Conservation (phyloP, 1,284 basidiomycete species). For the Microstroma glucosiphilum region DNA sequence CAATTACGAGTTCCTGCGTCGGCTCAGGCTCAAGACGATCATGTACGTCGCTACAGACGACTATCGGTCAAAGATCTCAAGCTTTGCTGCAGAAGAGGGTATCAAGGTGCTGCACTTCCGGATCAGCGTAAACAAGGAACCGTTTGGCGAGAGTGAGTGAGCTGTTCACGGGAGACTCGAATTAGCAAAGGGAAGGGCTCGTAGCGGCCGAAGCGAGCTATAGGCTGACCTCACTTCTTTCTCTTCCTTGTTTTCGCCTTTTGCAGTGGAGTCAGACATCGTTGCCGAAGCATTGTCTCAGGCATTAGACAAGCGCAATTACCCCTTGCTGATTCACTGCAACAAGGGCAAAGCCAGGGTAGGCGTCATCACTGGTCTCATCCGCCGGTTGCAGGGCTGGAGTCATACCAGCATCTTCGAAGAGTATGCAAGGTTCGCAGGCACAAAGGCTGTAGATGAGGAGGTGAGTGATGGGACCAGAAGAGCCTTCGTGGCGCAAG, state of each 20-base stretch:
- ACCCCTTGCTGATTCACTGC: slow-evolving; percentile 47
- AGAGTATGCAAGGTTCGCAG: slow-evolving; percentile 46
- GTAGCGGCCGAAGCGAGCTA: background rate
- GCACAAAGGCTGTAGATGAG: slow-evolving; percentile 41
- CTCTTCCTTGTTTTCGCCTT: too few species aligned
- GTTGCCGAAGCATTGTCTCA: slow-evolving; percentile 32
- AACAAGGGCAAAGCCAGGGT: slow-evolving; percentile 41
- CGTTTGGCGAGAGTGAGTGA: slow-evolving; percentile 36
- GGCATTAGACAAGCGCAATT: slow-evolving; percentile 33
- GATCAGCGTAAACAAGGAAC: slow-evolving; percentile 48
- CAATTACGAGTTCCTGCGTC: slow-evolving; percentile 43
- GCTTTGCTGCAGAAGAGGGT: slow-evolving; percentile 25
- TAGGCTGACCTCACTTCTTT: background rate
- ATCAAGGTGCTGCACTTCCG: slow-evolving; percentile 40
- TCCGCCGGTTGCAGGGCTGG: slow-evolving; percentile 47
- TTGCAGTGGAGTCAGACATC: slow-evolving; percentile 31
- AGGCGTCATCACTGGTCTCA: slow-evolving; percentile 40
- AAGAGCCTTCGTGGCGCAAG: too few species aligned
- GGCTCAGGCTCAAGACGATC: slow-evolving; percentile 39
- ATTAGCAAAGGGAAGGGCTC: too few species aligned
- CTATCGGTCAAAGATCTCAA: slow-evolving; percentile 37
- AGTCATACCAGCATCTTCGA: slow-evolving; percentile 47
- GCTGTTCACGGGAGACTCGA: background rate
- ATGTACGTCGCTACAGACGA: slow-evolving; percentile 45
- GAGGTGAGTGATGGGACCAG: slow-evolving; percentile 19